Evolutionary conservation across 495 filamentous ascomycete species (phyloP).

Genomic region (Talaromyces nanjingensis): DNA sequence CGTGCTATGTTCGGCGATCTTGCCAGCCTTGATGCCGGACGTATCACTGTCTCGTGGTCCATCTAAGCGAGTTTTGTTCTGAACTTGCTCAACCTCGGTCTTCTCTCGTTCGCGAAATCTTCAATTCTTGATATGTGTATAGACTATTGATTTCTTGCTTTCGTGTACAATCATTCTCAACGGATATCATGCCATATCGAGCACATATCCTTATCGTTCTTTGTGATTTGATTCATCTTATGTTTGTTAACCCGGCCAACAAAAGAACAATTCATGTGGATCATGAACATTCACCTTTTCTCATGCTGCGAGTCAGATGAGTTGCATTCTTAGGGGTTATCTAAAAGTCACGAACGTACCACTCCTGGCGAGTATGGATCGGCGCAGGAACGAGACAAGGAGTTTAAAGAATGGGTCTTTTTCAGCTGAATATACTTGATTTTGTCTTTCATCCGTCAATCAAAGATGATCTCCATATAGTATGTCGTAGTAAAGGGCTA

Average conservation of each 20-base stretch:
- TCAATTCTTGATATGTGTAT: constrained; percentile 5
- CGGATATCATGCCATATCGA: background rate
- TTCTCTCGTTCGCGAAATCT: constrained; percentile 3
- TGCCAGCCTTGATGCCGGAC: constrained; percentile 22
- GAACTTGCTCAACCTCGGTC: background rate
- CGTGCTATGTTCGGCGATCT: constrained; percentile 33
- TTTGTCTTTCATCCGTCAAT: background rate
- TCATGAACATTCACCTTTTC: background rate
- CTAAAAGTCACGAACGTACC: constrained; percentile 4
- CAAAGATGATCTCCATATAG: background rate
- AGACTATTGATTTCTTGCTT: constrained; percentile 8
- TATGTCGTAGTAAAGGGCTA: background rate
- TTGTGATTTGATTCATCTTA: constrained; percentile 4
- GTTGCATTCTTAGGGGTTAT: background rate
- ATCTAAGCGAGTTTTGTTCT: background rate
- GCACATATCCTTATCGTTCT: constrained; percentile 1
- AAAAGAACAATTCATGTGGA: constrained; percentile 7
- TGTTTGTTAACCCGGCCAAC: constrained; percentile 1
- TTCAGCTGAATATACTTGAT: background rate
- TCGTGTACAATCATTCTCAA: constrained; percentile 3
- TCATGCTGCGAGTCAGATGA: constrained; percentile 7
- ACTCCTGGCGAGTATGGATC: constrained; percentile 5
- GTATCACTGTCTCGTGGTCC: constrained; percentile 16
- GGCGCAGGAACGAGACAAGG: background rate
- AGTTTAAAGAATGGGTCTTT: background rate